Evolutionary conservation across 805 yeast species (phyloP), one percentile per base, ranked within the genome.

Genomic region (Wickerhamomyces mucosus): DNA sequence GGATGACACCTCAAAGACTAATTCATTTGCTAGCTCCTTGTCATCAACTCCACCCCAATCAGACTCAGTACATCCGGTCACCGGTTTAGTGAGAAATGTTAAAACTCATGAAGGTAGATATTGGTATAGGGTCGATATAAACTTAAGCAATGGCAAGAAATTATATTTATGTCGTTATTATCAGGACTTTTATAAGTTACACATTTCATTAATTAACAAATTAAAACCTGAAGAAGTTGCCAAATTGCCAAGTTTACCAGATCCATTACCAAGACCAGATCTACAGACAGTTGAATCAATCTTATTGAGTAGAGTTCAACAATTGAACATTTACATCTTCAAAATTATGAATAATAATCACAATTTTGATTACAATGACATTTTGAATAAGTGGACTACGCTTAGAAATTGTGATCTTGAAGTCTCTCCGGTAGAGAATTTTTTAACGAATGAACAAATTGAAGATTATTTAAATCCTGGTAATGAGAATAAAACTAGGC

Each of bases 81-180:
- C 59, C 4, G 59, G 62, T 3, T 41, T 56, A 4, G 64, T 68
- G 10, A 50, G 53, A 32, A 61, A 67, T 28, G 67, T 59, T 17
- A 56, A 61, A 15, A 50, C 56, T 15, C 53, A 46, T 37, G 56
- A 64, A 26, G 65, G 66, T n/a, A 43, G 71, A 32, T 66, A 58
- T 41, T 70, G 75, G 74, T 70, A 70, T 41, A 55, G 69, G 32
- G 56, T 67, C 18, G 75, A 69, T 37, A 45, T 66, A 16, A 37
- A 45, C 6, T 51, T 56, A 40, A 49, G 53, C 23, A 53, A 58
- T 30, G 58, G 58, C 15, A 53, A 50, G 25, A 59, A 55, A 26
- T 53, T 61, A 34, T 58, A 59, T 31, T 46, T 69, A 15, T 62
- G 71, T 38, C 55, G 74, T 13, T 69, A 62, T 45, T 70, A 68